Conservation (phyloP, 371 early-diverging fungal species). For the Mucor racemosus region DNA sequence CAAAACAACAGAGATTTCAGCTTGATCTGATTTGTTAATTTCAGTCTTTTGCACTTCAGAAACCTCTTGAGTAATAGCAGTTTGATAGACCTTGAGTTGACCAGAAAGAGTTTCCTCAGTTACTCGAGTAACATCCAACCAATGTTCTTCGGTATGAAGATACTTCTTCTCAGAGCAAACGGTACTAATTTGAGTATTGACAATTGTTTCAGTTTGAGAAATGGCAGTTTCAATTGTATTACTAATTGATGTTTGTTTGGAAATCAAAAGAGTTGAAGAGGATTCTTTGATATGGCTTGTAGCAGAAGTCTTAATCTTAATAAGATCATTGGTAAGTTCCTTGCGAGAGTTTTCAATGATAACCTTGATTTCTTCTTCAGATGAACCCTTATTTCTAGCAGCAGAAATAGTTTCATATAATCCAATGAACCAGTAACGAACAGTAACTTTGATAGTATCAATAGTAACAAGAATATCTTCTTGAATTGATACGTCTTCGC, state of each 20-base stretch:
- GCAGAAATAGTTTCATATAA: slow-evolving; percentile 26
- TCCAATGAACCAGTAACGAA: slow-evolving; percentile 39
- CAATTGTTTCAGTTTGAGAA: slow-evolving; percentile 26
- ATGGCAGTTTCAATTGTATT: slow-evolving; percentile 36
- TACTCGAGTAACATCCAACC: slow-evolving; percentile 24
- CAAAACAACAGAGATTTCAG: slow-evolving; percentile 24
- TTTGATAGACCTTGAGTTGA: slow-evolving; percentile 38
- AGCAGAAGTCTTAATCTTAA: slow-evolving; percentile 18
- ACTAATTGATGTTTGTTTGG: slow-evolving; percentile 24
- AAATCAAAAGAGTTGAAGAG: slow-evolving; percentile 15
- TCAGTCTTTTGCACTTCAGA: slow-evolving; percentile 22
- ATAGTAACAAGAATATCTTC: slow-evolving; percentile 34
- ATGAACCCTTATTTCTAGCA: slow-evolving; percentile 36
- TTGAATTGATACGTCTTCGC: slow-evolving; percentile 9
- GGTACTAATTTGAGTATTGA: slow-evolving; percentile 24
- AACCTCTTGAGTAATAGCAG: slow-evolving; percentile 32
- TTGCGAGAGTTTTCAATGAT: slow-evolving; percentile 33
- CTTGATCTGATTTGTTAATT: slow-evolving; percentile 16
- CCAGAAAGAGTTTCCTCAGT: slow-evolving; percentile 32
- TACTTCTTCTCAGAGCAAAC: slow-evolving; percentile 30
- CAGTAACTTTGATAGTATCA: slow-evolving; percentile 38
- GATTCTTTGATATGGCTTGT: slow-evolving; percentile 21
- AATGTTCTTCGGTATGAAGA: slow-evolving; percentile 26
- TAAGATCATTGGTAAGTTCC: slow-evolving; percentile 25
- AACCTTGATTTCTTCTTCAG: slow-evolving; percentile 39